These are phyloP conservation scores for Aspergillus neotritici DNA, from an alignment of 2,329 filamentous ascomycete genomes.

Conservation along the genomic window DNA sequence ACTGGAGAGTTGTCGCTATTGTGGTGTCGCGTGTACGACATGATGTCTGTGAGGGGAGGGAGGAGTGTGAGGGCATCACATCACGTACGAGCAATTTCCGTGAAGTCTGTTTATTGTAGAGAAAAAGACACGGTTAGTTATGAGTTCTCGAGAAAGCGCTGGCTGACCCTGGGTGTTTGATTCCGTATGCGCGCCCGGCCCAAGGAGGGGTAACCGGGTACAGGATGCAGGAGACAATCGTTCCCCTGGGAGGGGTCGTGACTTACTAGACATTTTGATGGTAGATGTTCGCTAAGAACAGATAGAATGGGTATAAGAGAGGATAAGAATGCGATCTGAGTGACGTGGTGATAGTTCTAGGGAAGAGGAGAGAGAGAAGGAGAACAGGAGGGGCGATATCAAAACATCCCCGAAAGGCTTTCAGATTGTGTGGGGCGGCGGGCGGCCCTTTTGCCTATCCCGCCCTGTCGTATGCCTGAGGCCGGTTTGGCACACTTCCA, in stretches of 20 bases:
- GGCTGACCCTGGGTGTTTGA: too few species aligned
- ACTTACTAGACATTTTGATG: slow-evolving; percentile 35
- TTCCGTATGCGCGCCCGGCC: background rate
- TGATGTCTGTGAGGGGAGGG: background rate
- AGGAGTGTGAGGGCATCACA: too few species aligned
- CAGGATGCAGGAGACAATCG: background rate
- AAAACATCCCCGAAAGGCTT: too few species aligned
- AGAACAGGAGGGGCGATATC: slow-evolving; percentile 2
- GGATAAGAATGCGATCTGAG: background rate
- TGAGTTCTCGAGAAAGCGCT: too few species aligned
- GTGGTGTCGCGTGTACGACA: too few species aligned
- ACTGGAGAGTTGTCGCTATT: too few species aligned
- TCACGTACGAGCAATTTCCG: slow-evolving; percentile 36
- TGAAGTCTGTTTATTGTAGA: slow-evolving; percentile 29
- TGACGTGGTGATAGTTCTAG: slow-evolving; percentile 17
- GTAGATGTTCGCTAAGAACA: slow-evolving; percentile 13
- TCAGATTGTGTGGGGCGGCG: too few species aligned
- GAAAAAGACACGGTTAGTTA: background rate
- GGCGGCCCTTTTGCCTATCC: too few species aligned
- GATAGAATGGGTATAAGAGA: slow-evolving; percentile 1
- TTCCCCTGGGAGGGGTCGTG: background rate
- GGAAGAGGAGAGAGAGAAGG: slow-evolving; percentile 9
- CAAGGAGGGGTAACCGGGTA: slow-evolving; percentile 20
- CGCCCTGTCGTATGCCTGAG: too few species aligned
- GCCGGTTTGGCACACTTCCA: too few species aligned